Evolutionary conservation across 441 rosid species (phyloP), one percentile per base, ranked within the genome.

Genomic region (Croton laevigatus): DNA sequence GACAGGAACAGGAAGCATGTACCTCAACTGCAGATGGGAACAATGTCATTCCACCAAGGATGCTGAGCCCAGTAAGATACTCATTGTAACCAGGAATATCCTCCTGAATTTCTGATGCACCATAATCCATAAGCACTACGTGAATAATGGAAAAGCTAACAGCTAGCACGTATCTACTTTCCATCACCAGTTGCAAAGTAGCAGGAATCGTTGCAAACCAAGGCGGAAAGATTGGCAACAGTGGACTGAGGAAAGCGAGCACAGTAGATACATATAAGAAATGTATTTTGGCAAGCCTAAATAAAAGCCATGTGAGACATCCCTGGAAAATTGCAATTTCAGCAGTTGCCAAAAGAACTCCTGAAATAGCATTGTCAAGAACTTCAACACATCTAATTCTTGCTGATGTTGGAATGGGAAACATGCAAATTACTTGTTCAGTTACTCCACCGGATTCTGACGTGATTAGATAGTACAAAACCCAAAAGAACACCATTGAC

Each of bases 371-470:
- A 57, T 85, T 70, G 65, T 95, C 92, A n/a, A 95, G 83, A 48
- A 95, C 99, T 75, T 92, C 90, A 0, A 95, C 96, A 5, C 97
- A 92, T 78, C 89, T 80, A n/a, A 12, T 52, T 77, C 96, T 83
- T 0, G 91, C 88, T 0, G 85, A 40, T 23, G 72, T 62, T 22
- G 92, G 81, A 53, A 95, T 85, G 1, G 98, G 99, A 62, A 95
- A 74, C 99, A 93, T 91, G 68, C 72, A 72, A 86, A 95, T 89
- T 19, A 90, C 89, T 77, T 94, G 97, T 76, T 91, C 93, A 0
- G 98, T 95, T n/a, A 95, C 97, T 58, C 98, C 99, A 0, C 98
- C 98, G 40, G 99, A 91, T 32, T 91, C 96, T 4, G 99, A 89
- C 10, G 98, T 93, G 53, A 95, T 95, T 7, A 95, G 86, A 79